Evolutionary conservation across 2,329 filamentous ascomycete species (phyloP).

Genomic region (Epichloe brachyelytri): DNA sequence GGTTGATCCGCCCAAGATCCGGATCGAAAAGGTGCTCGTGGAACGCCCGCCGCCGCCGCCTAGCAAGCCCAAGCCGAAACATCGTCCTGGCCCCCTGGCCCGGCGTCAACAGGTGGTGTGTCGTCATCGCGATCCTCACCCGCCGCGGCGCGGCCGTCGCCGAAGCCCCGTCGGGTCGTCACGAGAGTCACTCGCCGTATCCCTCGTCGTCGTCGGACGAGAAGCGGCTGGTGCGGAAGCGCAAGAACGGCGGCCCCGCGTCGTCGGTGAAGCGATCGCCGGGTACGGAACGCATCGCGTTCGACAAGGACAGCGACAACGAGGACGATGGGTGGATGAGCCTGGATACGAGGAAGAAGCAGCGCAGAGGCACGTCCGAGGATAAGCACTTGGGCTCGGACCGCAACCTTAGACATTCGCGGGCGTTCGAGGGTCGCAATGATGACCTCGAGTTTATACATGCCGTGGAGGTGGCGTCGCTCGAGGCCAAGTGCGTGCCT

Average conservation of each 20-base stretch:
- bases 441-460: constrained; percentile 40
- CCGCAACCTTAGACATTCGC: constrained; percentile 31
- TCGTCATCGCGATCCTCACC: constrained; percentile 20
- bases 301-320: constrained; percentile 37
- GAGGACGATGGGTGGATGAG: constrained; percentile 41
- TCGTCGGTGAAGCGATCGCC: constrained; percentile 25
- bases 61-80: constrained; percentile 24
- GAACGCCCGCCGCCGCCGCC: constrained; percentile 22
- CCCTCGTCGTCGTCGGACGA: constrained; percentile 28
- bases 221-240: constrained; percentile 30
- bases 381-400: constrained; percentile 32
- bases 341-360: constrained; percentile 34
- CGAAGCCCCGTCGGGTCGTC: constrained; percentile 22
- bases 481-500: constrained; percentile 36
- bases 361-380: constrained; percentile 28
- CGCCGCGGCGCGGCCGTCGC: constrained; percentile 23
- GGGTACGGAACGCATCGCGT: constrained; percentile 34
- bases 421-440: constrained; percentile 30
- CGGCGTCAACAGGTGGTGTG: constrained; percentile 5
- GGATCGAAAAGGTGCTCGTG: constrained; percentile 39
- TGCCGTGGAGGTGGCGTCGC: constrained; percentile 41
- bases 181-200: constrained; percentile 30
- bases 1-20: constrained; percentile 34
- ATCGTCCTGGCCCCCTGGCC: constrained; percentile 13
- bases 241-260: constrained; percentile 26